Evolutionary conservation across 2,329 filamentous ascomycete species (phyloP), one percentile per base, ranked within the genome.

Genomic region (Alternaria hordeiaustralica): DNA sequence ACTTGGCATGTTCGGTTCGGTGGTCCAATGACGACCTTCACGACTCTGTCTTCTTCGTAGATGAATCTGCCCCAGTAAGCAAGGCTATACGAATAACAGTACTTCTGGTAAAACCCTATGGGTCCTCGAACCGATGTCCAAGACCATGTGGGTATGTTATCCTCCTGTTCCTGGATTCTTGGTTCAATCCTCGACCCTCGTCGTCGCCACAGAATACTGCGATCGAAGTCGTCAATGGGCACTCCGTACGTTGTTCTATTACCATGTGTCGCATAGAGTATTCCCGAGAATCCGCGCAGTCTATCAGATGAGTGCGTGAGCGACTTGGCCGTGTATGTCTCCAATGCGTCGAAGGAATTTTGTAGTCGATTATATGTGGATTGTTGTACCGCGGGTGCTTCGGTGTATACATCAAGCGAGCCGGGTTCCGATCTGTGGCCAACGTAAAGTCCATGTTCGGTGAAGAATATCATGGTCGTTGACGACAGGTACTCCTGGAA

Each of bases 401-500:
- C 43, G 11, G 43, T 21, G 43, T 45, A 45, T 8, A 21, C 18
- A 21, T 45, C 12, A 6, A 45, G 6, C 18, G 6, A 13, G 20
- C 43, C 43, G 6, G 6, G 43, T 21, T 21, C 43, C 20, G 43
- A 45, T 45, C 43, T 45, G n/a, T 28, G 57, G 3, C 33, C 23
- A 25, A 25, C 23, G 20, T 28, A 49, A 20, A 58, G n/a, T n/a
- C 56, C 60, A 15, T 43, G 44, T 5, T 60, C 50, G 3, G 63
- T 63, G 36, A 65, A 65, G 51, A 60, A 65, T 11, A 65, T n/a
- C 47, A 59, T 30, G 4, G 6, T 26, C 20, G 28, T 43, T 9
- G 63, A 65, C 3, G 63, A 44, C 3, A 55, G 3, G 13, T 47
- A 33, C 20, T 66, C 64, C 45, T 66, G 64, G 21, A 55, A 64